phyloP scores from a whole-genome alignment of 257 asterid species.

The Solanum dulcamara region DNA sequence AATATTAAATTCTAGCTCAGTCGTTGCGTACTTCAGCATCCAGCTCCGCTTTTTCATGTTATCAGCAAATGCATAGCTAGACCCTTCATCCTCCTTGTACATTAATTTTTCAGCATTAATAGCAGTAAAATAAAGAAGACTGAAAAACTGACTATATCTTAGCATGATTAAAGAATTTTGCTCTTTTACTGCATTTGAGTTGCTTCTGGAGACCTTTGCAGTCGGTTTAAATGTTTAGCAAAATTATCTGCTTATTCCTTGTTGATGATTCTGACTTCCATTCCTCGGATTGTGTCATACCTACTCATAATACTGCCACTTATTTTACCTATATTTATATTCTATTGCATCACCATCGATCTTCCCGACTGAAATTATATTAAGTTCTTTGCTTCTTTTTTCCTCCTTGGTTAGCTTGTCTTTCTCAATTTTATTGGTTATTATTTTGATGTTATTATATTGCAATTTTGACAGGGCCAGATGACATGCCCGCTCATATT shows the following conservation, averaged over 20 bases:
- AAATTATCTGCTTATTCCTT: background rate
- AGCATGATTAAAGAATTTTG: background rate
- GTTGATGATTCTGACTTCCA: background rate
- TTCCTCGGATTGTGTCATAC: background rate
- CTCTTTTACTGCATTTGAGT: background rate
- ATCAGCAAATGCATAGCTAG: background rate
- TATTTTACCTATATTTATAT: background rate
- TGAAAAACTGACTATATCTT: background rate
- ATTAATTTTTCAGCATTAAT: background rate
- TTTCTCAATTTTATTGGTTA: background rate
- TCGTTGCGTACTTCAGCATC: background rate
- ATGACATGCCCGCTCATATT: conserved; percentile 98
- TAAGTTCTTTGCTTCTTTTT: background rate
- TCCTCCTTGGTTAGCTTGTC: background rate
- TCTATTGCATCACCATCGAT: background rate
- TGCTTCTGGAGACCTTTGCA: background rate
- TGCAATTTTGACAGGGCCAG: conserved; percentile 64
- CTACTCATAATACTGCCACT: background rate
- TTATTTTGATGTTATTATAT: background rate
- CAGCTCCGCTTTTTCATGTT: background rate
- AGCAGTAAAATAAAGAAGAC: background rate
- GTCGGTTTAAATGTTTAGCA: background rate
- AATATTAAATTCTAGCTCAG: background rate
- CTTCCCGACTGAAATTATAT: background rate
- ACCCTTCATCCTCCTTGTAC: background rate